Percentiles rank a stretch among this genome's conserved stretches.
These are phyloP conservation scores for Spizellomyces sp. DNA, from an alignment of 192 early-diverging fungal genomes.

Conservation along the genomic window DNA sequence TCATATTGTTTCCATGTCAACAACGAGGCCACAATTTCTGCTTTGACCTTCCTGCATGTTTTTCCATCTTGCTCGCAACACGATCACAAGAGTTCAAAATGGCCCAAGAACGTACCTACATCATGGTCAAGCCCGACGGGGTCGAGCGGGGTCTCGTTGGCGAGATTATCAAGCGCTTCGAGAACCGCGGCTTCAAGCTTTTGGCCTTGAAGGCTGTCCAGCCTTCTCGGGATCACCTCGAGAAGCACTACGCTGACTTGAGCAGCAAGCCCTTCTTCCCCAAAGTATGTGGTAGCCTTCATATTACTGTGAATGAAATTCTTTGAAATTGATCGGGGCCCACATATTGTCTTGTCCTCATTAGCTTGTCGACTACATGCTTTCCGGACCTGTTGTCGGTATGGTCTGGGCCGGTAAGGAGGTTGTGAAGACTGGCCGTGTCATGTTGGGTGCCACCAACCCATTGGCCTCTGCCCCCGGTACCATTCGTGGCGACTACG, in stretches of 20 bases:
- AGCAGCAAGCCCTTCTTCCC: constrained; percentile 88
- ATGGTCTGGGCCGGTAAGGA: constrained; percentile 94
- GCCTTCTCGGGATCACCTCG: constrained; percentile 71
- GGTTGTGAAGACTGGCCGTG: constrained; percentile 88
- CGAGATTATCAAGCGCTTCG: constrained; percentile 93
- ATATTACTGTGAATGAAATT: neutral
- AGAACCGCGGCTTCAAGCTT: constrained; percentile 88
- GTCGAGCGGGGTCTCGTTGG: constrained; percentile 78
- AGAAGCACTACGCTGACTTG: constrained; percentile 82
- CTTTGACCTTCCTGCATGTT: neutral
- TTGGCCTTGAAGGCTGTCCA: constrained; percentile 76
- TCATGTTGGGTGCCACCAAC: constrained; percentile 89
- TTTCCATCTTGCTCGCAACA: neutral
- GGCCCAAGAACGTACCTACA: constrained; percentile 36
- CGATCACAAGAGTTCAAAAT: constrained; percentile 15
- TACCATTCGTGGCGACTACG: constrained; percentile 95
- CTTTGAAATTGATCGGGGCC: neutral
- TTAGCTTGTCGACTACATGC: constrained; percentile 67
- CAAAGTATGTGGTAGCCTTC: constrained; percentile 59
- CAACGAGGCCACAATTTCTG: neutral
- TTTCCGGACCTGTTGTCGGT: constrained; percentile 91
- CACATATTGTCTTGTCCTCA: constrained; percentile 9
- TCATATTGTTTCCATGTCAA: neutral
- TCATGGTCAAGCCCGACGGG: constrained; percentile 50
- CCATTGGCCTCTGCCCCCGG: constrained; percentile 86